Evolutionary conservation across 1,139 yeast species (phyloP).

Genomic region (Geotrichum siamense): DNA sequence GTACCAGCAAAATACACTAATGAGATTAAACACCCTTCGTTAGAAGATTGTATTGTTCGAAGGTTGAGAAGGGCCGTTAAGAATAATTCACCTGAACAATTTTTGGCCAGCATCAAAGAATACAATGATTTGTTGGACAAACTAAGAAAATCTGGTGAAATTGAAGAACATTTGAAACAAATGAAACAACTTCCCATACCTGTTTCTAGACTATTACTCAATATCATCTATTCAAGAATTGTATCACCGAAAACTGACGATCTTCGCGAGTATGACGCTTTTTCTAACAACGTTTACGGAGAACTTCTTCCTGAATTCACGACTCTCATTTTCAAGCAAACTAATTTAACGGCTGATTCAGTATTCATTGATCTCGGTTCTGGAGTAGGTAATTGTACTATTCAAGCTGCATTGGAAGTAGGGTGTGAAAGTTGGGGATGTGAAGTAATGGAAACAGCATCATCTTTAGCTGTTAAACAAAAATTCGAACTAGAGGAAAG

Average conservation of each 20-base stretch:
- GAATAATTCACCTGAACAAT: slow-evolving; percentile 32
- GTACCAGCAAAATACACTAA: slow-evolving; percentile 42
- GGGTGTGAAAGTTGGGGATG: slow-evolving; percentile 86
- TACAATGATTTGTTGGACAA: slow-evolving; percentile 38
- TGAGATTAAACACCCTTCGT: slow-evolving; percentile 37
- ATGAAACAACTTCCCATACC: slow-evolving; percentile 45
- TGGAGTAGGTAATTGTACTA: slow-evolving; percentile 87
- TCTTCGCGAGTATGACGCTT: slow-evolving; percentile 69
- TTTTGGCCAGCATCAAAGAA: slow-evolving; percentile 36
- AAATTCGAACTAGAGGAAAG: slow-evolving; percentile 51
- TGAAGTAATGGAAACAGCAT: slow-evolving; percentile 82
- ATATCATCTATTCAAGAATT: slow-evolving; percentile 65
- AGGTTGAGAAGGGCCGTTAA: slow-evolving; percentile 41
- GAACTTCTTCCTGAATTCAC: slow-evolving; percentile 77
- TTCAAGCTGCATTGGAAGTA: slow-evolving; percentile 82
- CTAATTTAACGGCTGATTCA: slow-evolving; percentile 47
- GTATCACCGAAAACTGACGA: slow-evolving; percentile 68
- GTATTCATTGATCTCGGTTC: slow-evolving; percentile 82
- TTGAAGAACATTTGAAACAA: slow-evolving; percentile 34
- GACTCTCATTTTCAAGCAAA: slow-evolving; percentile 59
- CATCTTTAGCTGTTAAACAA: slow-evolving; percentile 58
- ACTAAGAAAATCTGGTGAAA: slow-evolving; percentile 34
- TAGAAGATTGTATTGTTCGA: slow-evolving; percentile 41
- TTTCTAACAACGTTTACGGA: slow-evolving; percentile 87
- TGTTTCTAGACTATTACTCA: slow-evolving; percentile 60